These are phyloP conservation scores for Acanthamoeba healyi DNA, from an alignment of 208 protist species.

Conservation along the genomic window DNA sequence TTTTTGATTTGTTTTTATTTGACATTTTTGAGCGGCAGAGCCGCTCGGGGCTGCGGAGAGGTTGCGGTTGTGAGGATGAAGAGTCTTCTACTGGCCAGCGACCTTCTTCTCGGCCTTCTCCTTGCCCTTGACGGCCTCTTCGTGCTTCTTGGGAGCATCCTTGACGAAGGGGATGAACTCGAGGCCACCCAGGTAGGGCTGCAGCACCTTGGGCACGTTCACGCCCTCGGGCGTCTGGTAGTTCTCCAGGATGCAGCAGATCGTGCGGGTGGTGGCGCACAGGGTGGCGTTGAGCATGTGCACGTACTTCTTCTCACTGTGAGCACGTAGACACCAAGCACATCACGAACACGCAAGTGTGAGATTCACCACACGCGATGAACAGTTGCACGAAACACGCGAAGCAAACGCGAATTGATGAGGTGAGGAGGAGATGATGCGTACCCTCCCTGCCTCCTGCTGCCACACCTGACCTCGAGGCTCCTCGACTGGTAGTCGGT, in stretches of 20 bases:
- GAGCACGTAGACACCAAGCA: not conserved
- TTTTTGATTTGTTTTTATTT: too few relatives aligned
- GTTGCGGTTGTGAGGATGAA: too few relatives aligned
- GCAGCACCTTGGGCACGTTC: conserved; percentile 89
- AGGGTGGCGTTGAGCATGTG: conserved; percentile 99
- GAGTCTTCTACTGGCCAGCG: not conserved
- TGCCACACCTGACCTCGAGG: conserved; percentile 90
- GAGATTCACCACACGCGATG: too few relatives aligned
- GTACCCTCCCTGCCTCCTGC: conserved; percentile 74
- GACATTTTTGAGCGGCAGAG: not conserved
- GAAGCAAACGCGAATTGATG: not conserved
- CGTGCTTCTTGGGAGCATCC: not conserved
- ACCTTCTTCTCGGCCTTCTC: conserved; percentile 30
- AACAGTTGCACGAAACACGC: too few relatives aligned
- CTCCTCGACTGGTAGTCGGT: conserved; percentile 99
- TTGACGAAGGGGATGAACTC: conserved; percentile 85
- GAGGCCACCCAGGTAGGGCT: conserved; percentile 90
- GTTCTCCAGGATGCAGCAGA: conserved; percentile 99
- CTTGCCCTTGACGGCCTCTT: conserved; percentile 30
- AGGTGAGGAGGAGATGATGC: not conserved
- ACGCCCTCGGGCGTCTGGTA: conserved; percentile 91
- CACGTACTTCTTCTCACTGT: conserved; percentile 96
- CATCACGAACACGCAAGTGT: not conserved
- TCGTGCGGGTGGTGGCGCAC: conserved; percentile 97
- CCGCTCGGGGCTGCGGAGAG: too few relatives aligned